Base-by-base conservation (phyloP, 352 stramenopile species). In the Phytopythium aichiense region DNA sequence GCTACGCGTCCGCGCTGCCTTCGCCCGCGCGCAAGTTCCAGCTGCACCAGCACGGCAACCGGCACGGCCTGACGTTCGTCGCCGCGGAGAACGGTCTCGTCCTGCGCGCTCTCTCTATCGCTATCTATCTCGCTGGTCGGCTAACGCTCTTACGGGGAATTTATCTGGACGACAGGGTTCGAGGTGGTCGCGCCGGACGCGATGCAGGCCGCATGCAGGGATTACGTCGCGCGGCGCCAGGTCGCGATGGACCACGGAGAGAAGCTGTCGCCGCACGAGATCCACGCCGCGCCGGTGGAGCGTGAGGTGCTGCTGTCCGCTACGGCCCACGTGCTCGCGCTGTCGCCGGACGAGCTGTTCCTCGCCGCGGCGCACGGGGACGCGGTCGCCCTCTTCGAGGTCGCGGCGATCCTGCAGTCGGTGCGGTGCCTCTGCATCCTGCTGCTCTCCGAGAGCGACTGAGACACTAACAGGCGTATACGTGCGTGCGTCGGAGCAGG, bases 11-110 rank as follows among this genome's bases (percentile, higher is more conserved):
- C 76, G 88, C 58, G 57, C 61, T 38, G 45, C 60, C 60, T 3
- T 69, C 76, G 37, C 56, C 23, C n/a, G 78, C 70, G 38, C 63
- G 66, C 46, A 88, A 79, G 62, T 80, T 72, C 48, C 72, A 86
- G 55, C 52, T 80, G 65, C 50, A 87, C n/a, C 72, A 73, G 56
- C 83, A 89, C 53, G 80, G 81, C 61, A 90, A 88, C 67, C 58
- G 53, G 3, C 86, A 73, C 58, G 83, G 83, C 37, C 48, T 89
- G 18, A 86, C 63, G 52, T 87, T 91, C 57, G 56, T 87, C 20
- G 64, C 73, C 31, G 61, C 71, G 15, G 63, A 71, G 6, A 67
- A 50, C 59, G 79, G 79, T 83, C 18, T 22, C 38, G 28, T 48
- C 37, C 2, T 48, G 61, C 28, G 28, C 28, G 28, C 28, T 23